Base-by-base conservation (phyloP, 73 alveolate genomes). In the Paramecium caudatum region DNA sequence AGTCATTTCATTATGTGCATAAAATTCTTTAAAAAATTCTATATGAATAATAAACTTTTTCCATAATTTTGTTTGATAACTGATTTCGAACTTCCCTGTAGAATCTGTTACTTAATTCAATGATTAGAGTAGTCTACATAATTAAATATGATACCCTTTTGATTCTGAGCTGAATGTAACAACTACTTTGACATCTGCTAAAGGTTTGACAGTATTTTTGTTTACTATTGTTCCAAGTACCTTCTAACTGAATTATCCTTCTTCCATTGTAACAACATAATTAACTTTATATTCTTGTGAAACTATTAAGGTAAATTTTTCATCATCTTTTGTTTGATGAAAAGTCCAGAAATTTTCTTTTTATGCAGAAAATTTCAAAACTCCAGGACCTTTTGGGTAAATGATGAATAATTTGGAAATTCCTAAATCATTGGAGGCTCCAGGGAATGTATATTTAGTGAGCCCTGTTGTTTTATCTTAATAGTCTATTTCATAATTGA, bases 191-290 rank as follows among this genome's bases (percentile, higher is more conserved):
- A 43, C 80, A 55, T 55, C 80, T 23, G 23, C 30, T 6, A 55
- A 27, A 55, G 80, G 80, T 23, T 55, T 55, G 10, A 27, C 10
- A 23, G 80, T 10, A 23, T 23, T 55, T 27, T 55, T 55, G 30
- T 55, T 43, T 1, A 55, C 45, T 12, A 55, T 43, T 9, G 17
- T 17, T 4, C 80, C 80, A 12, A 5, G 12, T 19, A 55, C 23
- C 37, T 21, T 55, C 30, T 55, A 10, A 23, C 46, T 55, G 80
- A 55, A 55, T 4, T 10, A 16, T 55, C 80, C 80, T 55, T 55
- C 80, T 55, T 55, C 80, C 80, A 55, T 55, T 23, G 5, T 55
- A 8, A 55, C 80, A 27, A 27, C 23, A 55, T 55, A 55, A 15
- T 55, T 55, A 19, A 55, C 80, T 10, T 55, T 55, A 55, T 55